These are phyloP conservation scores for Candida andamanensis DNA, from an alignment of 805 yeast species.

Conservation along the genomic window DNA sequence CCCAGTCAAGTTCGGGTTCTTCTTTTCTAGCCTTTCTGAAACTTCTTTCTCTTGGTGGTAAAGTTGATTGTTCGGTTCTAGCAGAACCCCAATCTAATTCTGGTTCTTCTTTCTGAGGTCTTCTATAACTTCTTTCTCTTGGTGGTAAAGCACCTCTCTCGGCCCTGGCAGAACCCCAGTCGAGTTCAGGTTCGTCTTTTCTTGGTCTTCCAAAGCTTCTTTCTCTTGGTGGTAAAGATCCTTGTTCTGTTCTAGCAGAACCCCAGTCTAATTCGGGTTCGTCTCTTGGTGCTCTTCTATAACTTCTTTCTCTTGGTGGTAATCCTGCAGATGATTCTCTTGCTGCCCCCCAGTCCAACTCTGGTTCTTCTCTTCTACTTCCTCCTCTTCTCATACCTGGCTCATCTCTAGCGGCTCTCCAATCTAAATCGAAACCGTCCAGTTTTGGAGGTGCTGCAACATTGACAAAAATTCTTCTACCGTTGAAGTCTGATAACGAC, in stretches of 20 bases:
- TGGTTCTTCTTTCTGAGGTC: constrained; percentile 17
- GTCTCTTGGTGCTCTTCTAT: constrained; percentile 36
- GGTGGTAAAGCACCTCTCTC: constrained; percentile 26
- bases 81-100: constrained; percentile 25
- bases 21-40: constrained; percentile 24
- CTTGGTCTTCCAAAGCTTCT: constrained; percentile 24
- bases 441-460: constrained; percentile 56
- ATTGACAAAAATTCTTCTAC: constrained; percentile 48
- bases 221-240: constrained; percentile 35
- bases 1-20: constrained; percentile 41
- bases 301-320: constrained; percentile 33
- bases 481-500: constrained; percentile 40
- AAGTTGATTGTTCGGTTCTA: constrained; percentile 21
- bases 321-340: constrained; percentile 23
- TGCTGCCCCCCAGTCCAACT: constrained; percentile 55
- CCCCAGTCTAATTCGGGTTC: constrained; percentile 63
- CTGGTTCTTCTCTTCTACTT: constrained; percentile 46
- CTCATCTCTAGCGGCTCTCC: constrained; percentile 32
- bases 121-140: constrained; percentile 25
- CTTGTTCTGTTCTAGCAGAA: constrained; percentile 36
- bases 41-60: constrained; percentile 17
- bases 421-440: constrained; percentile 42
- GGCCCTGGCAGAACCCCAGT: constrained; percentile 50
- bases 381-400: constrained; percentile 15
- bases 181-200: constrained; percentile 36